Percentiles rank a stretch among this genome's conserved stretches.
Evolutionary conservation across 2,329 filamentous ascomycete species (phyloP).

Genomic region (Venturia asperata): DNA sequence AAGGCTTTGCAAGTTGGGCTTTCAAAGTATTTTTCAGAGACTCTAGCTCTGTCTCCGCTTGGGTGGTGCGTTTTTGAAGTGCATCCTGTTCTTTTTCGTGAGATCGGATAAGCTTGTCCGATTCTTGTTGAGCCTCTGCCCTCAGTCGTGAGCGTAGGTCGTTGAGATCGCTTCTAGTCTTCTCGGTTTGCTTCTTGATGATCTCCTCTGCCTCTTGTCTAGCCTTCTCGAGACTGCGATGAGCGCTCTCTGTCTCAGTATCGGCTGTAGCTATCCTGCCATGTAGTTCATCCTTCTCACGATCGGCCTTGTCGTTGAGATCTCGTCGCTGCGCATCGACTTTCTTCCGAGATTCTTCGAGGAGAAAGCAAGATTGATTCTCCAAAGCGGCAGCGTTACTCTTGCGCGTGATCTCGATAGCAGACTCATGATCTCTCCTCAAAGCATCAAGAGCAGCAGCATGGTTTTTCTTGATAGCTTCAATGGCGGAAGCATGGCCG

Average conservation of each 20-base stretch:
- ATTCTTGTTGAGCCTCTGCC: constrained; percentile 10
- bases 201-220: constrained; percentile 12
- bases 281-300: constrained; percentile 15
- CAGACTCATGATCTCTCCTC: not conserved
- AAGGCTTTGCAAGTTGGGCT: constrained; percentile 2
- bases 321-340: not conserved
- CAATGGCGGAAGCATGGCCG: not conserved
- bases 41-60: constrained; percentile 9
- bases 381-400: not conserved
- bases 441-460: not conserved
- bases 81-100: constrained; percentile 7
- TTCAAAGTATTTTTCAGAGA: not conserved
- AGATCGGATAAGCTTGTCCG: constrained; percentile 2
- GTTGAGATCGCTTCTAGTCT: constrained; percentile 1
- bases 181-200: constrained; percentile 10
- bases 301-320: constrained; percentile 3
- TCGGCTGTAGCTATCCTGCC: constrained; percentile 14
- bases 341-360: constrained; percentile 10
- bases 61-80: constrained; percentile 10
- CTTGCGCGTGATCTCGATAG: constrained; percentile 3
- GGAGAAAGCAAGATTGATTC: not conserved
- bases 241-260: not conserved
- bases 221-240: not conserved
- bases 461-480: not conserved
- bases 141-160: constrained; percentile 11